Evolutionary conservation across 2,329 filamentous ascomycete species (phyloP), one percentile per base, ranked within the genome.

Genomic region (Ceratocystis papillata): DNA sequence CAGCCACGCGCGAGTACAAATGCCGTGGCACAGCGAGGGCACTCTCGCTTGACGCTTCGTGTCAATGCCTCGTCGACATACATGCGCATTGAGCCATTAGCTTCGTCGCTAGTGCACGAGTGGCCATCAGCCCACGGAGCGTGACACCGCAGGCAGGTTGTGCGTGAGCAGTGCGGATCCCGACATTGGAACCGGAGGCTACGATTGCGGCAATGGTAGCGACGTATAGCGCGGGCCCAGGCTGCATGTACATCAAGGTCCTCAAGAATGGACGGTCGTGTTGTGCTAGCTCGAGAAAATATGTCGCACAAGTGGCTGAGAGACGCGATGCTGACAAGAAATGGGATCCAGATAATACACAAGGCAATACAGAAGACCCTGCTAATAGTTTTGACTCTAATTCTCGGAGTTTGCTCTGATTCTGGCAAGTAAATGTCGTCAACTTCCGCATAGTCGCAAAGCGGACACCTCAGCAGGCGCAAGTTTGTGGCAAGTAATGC

Each of bases 1-100:
- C 94, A 99, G 72, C 94, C 94, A 30, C 87, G 86, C 5, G 86
- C 87, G 75, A 97, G 97, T 76, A 99, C 89, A 74, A 97, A 97
- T 17, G 87, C 89, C 8, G 92, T 89, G 70, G 89, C 87, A 79
- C 94, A 99, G 61, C 87, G 84, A 7, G 94, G 94, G 74, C 94
- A 99, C 8, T 94, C 93, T 63, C 94, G 88, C 77, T 97, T 99
- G 74, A 97, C 86, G 28, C 93, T 93, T 73, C 92, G 86, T 69
- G 92, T 96, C 79, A 95, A 94, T 65, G 92, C 93, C 70, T 91
- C 87, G 77, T 97, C 94, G 70, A 97, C 48, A 87, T 70, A 89
- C 1, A 90, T 91, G 64, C 93, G 88, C 33, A 97, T 82, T 5
- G 91, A 89, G 15, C 48, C 48, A 25, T 53, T 90, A 83, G 63